Evolutionary conservation across 2,329 filamentous ascomycete species (phyloP), one percentile per base, ranked within the genome.

Genomic region (Metarhizium guizhouense): DNA sequence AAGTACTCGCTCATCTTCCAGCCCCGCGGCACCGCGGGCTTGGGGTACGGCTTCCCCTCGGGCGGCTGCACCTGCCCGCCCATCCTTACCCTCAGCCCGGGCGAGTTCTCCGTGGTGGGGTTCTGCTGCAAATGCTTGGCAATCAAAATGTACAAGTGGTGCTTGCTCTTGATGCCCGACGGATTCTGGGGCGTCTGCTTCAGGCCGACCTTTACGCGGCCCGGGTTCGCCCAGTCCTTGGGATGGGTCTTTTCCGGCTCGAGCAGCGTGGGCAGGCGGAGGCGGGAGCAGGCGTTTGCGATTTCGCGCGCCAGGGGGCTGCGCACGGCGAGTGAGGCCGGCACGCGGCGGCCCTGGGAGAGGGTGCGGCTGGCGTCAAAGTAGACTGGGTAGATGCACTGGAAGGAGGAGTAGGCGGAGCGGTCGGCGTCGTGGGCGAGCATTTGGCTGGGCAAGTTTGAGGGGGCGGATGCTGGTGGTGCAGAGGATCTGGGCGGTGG

Each of bases 191-290:
- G 61, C 57, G 58, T 64, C 61, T 70, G 74, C 69, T 83, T 87
- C n/a, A 96, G 75, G 66, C 86, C 75, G 52, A 97, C 84, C 63
- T 89, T 85, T 60, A 97, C 89, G 57, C 94, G 81, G 3, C 94
- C 94, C 13, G 94, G 94, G 75, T 99, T 99, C 56, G 87, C 86
- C 94, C 94, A 99, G 76, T 99, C 94, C 74, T 94, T 93, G 6
- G 94, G 94, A 72, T 99, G 94, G 58, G 85, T 81, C 77, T 96
- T 96, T 67, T 88, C 87, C 1, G 92, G 90, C 74, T 99, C 94
- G 69, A 96, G 87, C 7, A 94, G 84, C 47, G 87, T 85, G 59
- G 82, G 80, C 40, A 90, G 75, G 34, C 86, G 82, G 58, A 96
- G 79, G 49, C 79, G 74, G 47, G 85, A 84, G 70, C 88, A 88